These are phyloP conservation scores for Coemansia erecta DNA, from an alignment of 192 early-diverging fungal species.

Conservation along the genomic window DNA sequence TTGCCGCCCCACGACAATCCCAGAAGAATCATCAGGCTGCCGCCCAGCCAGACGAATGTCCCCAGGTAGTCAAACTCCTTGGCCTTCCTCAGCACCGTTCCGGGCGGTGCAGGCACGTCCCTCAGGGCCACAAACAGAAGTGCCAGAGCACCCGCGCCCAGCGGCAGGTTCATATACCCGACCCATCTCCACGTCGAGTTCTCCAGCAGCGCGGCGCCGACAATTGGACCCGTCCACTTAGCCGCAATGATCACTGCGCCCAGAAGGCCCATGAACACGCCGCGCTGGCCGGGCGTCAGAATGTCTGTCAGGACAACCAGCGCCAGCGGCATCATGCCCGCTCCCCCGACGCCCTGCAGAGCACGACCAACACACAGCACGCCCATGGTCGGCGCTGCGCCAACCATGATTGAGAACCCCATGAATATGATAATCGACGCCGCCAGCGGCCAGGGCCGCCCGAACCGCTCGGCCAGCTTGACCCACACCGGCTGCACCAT, in stretches of 20 bases:
- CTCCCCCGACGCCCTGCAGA: slow-evolving; percentile 71
- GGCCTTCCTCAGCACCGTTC: slow-evolving; percentile 30
- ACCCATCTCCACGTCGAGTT: slow-evolving; percentile 62
- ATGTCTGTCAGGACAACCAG: slow-evolving; percentile 78
- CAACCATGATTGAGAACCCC: slow-evolving; percentile 51
- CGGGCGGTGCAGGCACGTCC: slow-evolving; percentile 51
- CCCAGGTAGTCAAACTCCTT: slow-evolving; percentile 61
- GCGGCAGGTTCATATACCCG: slow-evolving; percentile 78
- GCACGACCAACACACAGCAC: slow-evolving; percentile 67
- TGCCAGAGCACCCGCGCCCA: slow-evolving; percentile 55
- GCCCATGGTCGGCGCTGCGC: slow-evolving; percentile 32
- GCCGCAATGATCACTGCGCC: slow-evolving; percentile 61
- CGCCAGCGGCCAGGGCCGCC: slow-evolving; percentile 37
- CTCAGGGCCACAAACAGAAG: slow-evolving; percentile 59
- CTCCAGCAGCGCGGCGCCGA: slow-evolving; percentile 68
- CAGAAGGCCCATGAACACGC: slow-evolving; percentile 66
- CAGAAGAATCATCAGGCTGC: slow-evolving; percentile 56
- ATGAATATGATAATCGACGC: slow-evolving; percentile 47
- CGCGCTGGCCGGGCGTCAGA: slow-evolving; percentile 62
- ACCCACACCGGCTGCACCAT: slow-evolving; percentile 79
- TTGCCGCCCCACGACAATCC: slow-evolving; percentile 63
- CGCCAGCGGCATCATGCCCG: slow-evolving; percentile 62
- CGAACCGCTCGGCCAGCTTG: slow-evolving; percentile 78
- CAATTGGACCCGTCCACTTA: slow-evolving; percentile 67
- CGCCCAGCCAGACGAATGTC: slow-evolving; percentile 50